Conservation (phyloP, 306 rosid species). For the Quercus engelmannii region DNA sequence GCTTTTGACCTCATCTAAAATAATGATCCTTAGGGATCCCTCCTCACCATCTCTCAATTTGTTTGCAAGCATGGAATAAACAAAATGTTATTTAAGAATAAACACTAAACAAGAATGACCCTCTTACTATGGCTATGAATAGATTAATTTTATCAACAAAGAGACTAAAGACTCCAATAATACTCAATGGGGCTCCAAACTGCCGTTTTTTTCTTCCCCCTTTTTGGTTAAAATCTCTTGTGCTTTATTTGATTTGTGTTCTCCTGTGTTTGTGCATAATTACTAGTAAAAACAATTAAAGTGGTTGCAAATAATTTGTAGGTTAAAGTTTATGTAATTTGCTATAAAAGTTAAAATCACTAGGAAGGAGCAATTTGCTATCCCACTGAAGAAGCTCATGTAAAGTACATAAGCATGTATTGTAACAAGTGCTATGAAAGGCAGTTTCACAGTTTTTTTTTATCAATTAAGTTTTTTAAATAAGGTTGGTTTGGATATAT, state of each 20-base stretch:
- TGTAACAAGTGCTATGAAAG: neutral
- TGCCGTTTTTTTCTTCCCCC: no score
- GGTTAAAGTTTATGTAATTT: no score
- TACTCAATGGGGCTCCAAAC: no score
- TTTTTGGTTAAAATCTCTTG: no score
- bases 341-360: no score
- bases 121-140: neutral
- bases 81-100: no score
- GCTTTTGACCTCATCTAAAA: neutral
- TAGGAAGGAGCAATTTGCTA: no score
- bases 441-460: neutral
- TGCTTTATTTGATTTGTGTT: no score
- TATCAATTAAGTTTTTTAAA: neutral
- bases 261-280: no score
- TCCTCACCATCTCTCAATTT: neutral
- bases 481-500: neutral
- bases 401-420: neutral
- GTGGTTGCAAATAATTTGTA: no score
- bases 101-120: neutral
- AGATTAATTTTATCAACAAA: neutral
- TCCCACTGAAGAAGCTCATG: neutral
- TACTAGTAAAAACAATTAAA: no score
- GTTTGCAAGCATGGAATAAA: neutral
- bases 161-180: no score
- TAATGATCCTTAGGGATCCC: neutral